These are phyloP conservation scores for Melaleuca alternifolia DNA, from an alignment of 345 rosid species.

Conservation along the genomic window DNA sequence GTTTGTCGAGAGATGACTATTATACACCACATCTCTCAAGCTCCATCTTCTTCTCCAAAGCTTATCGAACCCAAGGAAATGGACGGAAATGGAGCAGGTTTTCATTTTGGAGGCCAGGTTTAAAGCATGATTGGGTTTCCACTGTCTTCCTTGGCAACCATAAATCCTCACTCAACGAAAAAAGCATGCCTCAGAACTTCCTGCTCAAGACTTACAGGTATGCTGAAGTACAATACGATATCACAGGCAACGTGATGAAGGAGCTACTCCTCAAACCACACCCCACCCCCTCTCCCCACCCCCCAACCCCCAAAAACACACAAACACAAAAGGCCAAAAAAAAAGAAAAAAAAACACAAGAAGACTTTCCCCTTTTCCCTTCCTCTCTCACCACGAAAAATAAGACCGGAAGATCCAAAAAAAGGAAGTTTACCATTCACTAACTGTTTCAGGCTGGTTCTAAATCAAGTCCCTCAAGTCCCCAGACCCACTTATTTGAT, in stretches of 20 bases:
- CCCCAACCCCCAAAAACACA: background rate
- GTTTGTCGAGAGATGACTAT: background rate
- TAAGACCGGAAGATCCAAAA: background rate
- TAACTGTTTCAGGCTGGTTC: background rate
- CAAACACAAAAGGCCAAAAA: too few relatives aligned
- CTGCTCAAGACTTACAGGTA: background rate
- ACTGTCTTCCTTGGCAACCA: background rate
- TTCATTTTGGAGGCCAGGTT: background rate
- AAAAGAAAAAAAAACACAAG: too few relatives aligned
- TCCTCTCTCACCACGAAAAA: background rate
- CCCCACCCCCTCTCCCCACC: background rate
- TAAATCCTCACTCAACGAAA: background rate
- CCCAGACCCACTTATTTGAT: background rate
- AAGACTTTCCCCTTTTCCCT: background rate
- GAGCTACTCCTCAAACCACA: background rate
- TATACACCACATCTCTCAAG: background rate
- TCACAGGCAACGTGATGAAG: background rate
- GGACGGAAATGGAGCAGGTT: background rate
- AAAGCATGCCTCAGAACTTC: background rate
- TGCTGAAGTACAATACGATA: background rate
- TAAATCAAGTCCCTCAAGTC: background rate
- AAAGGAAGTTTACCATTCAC: background rate
- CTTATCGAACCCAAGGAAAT: background rate
- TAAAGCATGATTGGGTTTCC: background rate
- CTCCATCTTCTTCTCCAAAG: background rate